Percentiles rank a stretch among this genome's conserved stretches.
Evolutionary conservation across 192 early-diverging fungal genomes (phyloP).

Genomic region (Coemansia sp.): DNA sequence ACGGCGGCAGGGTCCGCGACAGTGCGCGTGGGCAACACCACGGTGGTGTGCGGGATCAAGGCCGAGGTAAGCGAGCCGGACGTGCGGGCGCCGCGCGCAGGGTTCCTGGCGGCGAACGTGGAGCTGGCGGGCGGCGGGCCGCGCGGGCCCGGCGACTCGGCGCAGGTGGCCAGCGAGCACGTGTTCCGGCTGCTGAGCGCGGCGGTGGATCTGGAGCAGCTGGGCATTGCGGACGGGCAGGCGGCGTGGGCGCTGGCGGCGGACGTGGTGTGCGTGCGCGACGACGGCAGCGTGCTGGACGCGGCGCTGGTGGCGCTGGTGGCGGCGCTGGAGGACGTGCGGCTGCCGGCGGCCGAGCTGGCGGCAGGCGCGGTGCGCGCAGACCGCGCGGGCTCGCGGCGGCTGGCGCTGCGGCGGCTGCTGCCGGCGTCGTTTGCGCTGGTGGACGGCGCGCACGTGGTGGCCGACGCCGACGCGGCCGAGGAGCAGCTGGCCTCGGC

Average conservation of each 20-base stretch:
- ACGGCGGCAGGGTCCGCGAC: slow-evolving; percentile 84
- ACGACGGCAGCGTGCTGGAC: slow-evolving; percentile 89
- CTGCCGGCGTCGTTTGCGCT: slow-evolving; percentile 38
- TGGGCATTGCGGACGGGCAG: slow-evolving; percentile 76
- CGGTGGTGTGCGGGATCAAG: slow-evolving; percentile 90
- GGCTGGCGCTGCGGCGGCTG: slow-evolving; percentile 16
- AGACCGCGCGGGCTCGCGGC: slow-evolving; percentile 9
- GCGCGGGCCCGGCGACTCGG: slow-evolving; percentile 77
- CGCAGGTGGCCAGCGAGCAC: slow-evolving; percentile 77
- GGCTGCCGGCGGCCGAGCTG: slow-evolving; percentile 64
- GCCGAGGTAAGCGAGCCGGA: slow-evolving; percentile 85
- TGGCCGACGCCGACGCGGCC: slow-evolving; percentile 46
- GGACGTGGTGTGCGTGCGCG: slow-evolving; percentile 86
- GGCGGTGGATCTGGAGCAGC: slow-evolving; percentile 27
- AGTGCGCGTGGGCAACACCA: slow-evolving; percentile 83
- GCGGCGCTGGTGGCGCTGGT: slow-evolving; percentile 74
- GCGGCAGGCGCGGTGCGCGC: slow-evolving; percentile 65
- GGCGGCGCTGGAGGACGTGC: slow-evolving; percentile 73
- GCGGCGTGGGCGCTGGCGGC: slow-evolving; percentile 84
- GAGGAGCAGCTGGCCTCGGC: slow-evolving; percentile 41
- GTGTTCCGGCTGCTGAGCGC: slow-evolving; percentile 61
- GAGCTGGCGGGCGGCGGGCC: slow-evolving; percentile 80
- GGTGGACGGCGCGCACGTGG: slow-evolving; percentile 37
- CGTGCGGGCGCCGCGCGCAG: slow-evolving; percentile 60
- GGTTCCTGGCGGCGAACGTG: slow-evolving; percentile 90